A percentile compares a stretch with the other conserved stretches of the same genome.
Conservation (phyloP, 2,329 filamentous ascomycete genomes). For the Pseudocercospora musae region DNA sequence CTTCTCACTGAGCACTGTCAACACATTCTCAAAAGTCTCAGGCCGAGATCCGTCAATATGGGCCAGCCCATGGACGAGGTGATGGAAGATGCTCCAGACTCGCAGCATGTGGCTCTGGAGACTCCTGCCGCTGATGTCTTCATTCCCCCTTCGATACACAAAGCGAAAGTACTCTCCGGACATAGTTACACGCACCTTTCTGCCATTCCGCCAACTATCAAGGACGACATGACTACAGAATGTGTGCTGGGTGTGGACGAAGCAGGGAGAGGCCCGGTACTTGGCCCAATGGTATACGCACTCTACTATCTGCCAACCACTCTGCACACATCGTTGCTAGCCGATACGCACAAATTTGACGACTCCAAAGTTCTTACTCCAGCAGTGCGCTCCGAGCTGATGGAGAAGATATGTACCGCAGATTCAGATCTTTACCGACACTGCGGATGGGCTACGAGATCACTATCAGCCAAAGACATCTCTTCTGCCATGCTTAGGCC, state of each 20-base stretch:
- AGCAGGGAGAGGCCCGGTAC: constrained; percentile 88
- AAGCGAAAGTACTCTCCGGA: constrained; percentile 39
- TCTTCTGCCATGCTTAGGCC: constrained; percentile 71
- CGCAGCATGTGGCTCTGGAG: constrained; percentile 34
- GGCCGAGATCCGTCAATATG: not conserved
- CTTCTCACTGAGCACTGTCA: not conserved
- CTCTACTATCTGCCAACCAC: constrained; percentile 69
- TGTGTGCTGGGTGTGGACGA: constrained; percentile 90
- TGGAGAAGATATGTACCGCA: constrained; percentile 67
- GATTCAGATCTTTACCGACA: constrained; percentile 55
- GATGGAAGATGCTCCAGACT: constrained; percentile 30
- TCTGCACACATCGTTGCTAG: constrained; percentile 68
- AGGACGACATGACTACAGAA: constrained; percentile 49
- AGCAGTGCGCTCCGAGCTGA: constrained; percentile 69
- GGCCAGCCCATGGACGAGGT: constrained; percentile 27
- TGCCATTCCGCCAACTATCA: constrained; percentile 41
- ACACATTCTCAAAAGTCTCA: not conserved
- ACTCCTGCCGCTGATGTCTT: constrained; percentile 40
- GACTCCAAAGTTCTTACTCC: constrained; percentile 91
- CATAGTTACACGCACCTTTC: constrained; percentile 50
- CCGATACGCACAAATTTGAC: constrained; percentile 79
- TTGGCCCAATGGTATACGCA: constrained; percentile 69
- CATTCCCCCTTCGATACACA: constrained; percentile 47
- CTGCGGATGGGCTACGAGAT: constrained; percentile 80
- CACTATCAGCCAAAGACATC: constrained; percentile 82